Percentiles rank a stretch among this genome's conserved stretches.
phyloP scores from a whole-genome alignment of 345 rosid genomes.

The Acer campestre region DNA sequence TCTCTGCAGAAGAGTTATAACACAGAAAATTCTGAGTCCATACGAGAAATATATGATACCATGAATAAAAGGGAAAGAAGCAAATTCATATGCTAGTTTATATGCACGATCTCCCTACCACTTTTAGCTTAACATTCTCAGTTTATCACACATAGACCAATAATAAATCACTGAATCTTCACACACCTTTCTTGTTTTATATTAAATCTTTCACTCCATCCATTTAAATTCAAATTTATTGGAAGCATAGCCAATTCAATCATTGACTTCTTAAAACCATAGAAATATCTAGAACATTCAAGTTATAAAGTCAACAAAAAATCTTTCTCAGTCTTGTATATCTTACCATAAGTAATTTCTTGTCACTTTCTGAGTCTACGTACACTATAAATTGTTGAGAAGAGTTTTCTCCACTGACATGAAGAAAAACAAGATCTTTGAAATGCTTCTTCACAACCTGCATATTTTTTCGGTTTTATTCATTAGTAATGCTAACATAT shows the following conservation, averaged over 20 bases:
- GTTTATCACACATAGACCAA: background rate
- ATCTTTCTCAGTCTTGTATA: slow-evolving; percentile 5
- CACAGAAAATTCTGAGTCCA: background rate
- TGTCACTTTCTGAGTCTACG: slow-evolving; percentile 65
- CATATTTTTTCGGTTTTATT: slow-evolving; percentile 13
- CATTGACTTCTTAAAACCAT: background rate
- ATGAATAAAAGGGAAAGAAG: background rate
- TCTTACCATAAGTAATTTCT: slow-evolving; percentile 69
- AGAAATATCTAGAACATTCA: background rate
- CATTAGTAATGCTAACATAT: slow-evolving; percentile 2
- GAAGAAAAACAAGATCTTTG: slow-evolving; percentile 66
- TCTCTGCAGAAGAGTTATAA: slow-evolving; percentile 44
- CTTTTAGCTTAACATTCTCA: background rate
- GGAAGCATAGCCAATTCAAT: background rate
- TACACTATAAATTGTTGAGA: slow-evolving; percentile 61
- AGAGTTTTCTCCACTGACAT: slow-evolving; percentile 37
- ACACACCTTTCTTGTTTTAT: background rate
- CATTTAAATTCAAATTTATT: background rate
- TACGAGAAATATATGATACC: background rate
- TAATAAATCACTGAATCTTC: background rate
- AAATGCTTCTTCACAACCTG: slow-evolving; percentile 74
- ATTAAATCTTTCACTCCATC: background rate
- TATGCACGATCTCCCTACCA: background rate
- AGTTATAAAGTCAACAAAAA: slow-evolving; percentile 4
- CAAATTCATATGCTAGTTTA: slow-evolving; percentile 7